These are phyloP conservation scores for Cladosporium velox DNA, from an alignment of 2,329 filamentous ascomycete genomes.

Conservation along the genomic window DNA sequence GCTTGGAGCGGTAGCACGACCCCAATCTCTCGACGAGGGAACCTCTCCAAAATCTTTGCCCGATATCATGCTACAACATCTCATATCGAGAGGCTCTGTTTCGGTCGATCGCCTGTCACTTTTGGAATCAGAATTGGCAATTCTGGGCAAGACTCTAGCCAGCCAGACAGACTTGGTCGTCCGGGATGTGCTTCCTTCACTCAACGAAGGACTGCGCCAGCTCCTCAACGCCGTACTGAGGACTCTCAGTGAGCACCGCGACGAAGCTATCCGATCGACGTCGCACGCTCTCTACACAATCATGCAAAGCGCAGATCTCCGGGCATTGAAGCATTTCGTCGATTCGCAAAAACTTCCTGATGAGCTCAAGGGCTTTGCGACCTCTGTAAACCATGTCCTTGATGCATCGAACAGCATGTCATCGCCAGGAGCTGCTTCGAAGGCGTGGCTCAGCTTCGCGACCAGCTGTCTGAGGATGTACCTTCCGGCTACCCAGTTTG, in stretches of 20 bases:
- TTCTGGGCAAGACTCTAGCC: slow-evolving; percentile 27
- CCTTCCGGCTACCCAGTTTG: slow-evolving; percentile 82
- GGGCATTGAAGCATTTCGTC: background rate
- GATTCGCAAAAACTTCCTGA: background rate
- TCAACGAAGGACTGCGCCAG: slow-evolving; percentile 8
- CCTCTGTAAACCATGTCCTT: background rate
- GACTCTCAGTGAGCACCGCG: background rate
- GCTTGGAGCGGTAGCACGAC: slow-evolving; percentile 1
- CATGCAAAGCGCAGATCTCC: background rate
- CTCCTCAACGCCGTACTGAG: slow-evolving; percentile 10
- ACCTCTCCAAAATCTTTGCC: background rate
- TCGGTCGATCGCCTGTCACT: slow-evolving; percentile 7
- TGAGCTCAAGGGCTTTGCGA: slow-evolving; percentile 2
- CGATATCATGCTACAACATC: background rate
- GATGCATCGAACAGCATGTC: background rate
- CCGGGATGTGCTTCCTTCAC: slow-evolving; percentile 13
- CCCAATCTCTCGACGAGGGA: background rate
- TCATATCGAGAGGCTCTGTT: slow-evolving; percentile 2
- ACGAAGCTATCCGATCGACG: background rate
- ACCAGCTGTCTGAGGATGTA: slow-evolving; percentile 75
- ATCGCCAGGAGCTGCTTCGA: slow-evolving; percentile 44
- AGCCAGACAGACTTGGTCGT: slow-evolving; percentile 28
- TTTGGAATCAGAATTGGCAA: slow-evolving; percentile 23
- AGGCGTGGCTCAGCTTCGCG: slow-evolving; percentile 74
- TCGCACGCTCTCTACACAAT: background rate